A percentile compares a stretch with the other conserved stretches of the same genome.
Evolutionary conservation across 139 green algal species (phyloP).

Genomic region (Zygnema cylindricum): DNA sequence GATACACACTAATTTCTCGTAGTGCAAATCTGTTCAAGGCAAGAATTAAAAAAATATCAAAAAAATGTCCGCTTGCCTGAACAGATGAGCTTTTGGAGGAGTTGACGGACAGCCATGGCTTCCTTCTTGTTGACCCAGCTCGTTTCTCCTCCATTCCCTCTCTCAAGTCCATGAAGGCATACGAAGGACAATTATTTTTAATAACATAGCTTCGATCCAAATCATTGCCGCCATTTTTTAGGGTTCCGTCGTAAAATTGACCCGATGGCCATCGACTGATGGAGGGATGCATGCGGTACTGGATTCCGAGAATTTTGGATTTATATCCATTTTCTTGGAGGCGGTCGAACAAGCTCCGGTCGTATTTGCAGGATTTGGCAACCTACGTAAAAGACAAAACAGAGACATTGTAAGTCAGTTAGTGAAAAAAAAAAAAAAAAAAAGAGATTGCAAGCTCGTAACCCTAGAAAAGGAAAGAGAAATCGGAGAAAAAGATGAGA

Average conservation of each 20-base stretch:
- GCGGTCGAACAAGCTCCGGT: slow-evolving; percentile 60
- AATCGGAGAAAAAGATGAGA: no score
- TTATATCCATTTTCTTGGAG: slow-evolving; percentile 71
- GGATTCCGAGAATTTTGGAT: slow-evolving; percentile 67
- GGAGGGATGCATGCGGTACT: slow-evolving; percentile 90
- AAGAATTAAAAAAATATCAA: background rate
- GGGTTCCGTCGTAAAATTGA: slow-evolving; percentile 35
- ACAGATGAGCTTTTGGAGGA: slow-evolving; percentile 8
- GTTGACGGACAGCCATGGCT: background rate
- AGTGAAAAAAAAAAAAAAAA: slow-evolving; percentile 58
- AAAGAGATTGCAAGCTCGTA: slow-evolving; percentile 68
- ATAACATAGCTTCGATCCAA: background rate
- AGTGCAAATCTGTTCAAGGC: background rate
- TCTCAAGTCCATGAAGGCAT: background rate
- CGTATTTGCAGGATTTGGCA: slow-evolving; percentile 7
- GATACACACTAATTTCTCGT: background rate
- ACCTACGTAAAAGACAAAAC: background rate
- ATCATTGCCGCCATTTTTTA: slow-evolving; percentile 26
- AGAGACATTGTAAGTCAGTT: slow-evolving; percentile 70
- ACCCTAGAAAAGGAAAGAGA: slow-evolving; percentile 64
- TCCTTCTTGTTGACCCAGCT: slow-evolving; percentile 20
- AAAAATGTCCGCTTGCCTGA: no score
- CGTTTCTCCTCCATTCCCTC: background rate
- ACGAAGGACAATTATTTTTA: slow-evolving; percentile 32
- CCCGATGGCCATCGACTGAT: slow-evolving; percentile 74